Base-by-base conservation (phyloP, 495 filamentous ascomycete genomes). In the Wilcoxina mikolae region DNA sequence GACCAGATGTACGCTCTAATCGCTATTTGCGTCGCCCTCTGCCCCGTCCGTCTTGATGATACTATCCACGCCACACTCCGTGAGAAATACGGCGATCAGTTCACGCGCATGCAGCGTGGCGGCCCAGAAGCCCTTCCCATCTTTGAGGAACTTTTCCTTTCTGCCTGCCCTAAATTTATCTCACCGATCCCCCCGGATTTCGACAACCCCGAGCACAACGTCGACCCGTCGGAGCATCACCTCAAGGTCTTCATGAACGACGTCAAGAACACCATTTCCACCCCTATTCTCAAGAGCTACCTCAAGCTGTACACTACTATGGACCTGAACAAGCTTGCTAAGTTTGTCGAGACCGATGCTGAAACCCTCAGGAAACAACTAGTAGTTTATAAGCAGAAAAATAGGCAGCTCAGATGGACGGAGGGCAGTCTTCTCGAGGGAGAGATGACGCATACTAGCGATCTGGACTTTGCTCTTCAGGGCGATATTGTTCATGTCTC, bases 1-100 rank as follows among this genome's bases (percentile, higher is more conserved):
- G 93, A 98, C 67, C 91, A 95, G 76, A 98, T 98, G 91, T 94
- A 95, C 66, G 91, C 90, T 27, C 78, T 98, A 59, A 94, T 98
- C 59, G 91, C 91, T 66, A 95, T 98, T 73, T 96, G 91, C 69
- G 88, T 96, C 44, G 87, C 91, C 57, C 94, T 98, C 76, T 82
- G 90, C 70, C 91, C 93, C 28, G 95, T 87, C 49, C 83, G 91
- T 62, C 78, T 98, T 62, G 91, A 98, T 65, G 91, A 98, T 74
- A 96, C 91, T 67, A 96, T 98, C 73, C 91, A 96, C 80, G 91
- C 86, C 31, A 88, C 89, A 58, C 78, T 98, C 29, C 79, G 93
- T 51, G 91, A 98, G 78, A 98, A 98, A 78, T 96, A 95, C 69
- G 88, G 89, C 58, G 91, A 98, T 71, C 85, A 95, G 74, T 85